These are phyloP conservation scores for Mycena sanguinolenta DNA, from an alignment of 768 basidiomycete species.

Conservation along the genomic window DNA sequence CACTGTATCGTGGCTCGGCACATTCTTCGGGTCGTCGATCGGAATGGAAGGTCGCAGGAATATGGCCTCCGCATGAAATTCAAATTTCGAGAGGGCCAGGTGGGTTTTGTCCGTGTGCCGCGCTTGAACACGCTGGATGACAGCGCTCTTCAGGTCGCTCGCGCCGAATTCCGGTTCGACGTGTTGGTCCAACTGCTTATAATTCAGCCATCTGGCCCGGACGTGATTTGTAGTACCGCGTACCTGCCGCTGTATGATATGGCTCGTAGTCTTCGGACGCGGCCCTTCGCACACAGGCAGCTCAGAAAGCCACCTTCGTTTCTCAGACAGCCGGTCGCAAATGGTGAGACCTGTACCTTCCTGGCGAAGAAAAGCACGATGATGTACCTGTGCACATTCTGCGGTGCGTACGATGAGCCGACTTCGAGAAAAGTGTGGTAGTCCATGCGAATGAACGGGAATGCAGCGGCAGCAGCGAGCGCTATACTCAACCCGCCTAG, in stretches of 20 bases:
- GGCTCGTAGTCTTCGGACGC: slow-evolving; percentile 27
- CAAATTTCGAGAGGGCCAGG: slow-evolving; percentile 31
- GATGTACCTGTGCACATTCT: slow-evolving; percentile 30
- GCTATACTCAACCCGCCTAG: background rate
- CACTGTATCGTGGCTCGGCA: slow-evolving; percentile 36
- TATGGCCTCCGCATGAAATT: slow-evolving; percentile 32
- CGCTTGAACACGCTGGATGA: slow-evolving; percentile 28
- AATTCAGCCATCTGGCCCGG: too few species aligned
- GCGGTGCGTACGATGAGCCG: slow-evolving; percentile 33
- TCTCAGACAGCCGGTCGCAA: slow-evolving; percentile 32
- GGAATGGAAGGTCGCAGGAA: slow-evolving; percentile 29
- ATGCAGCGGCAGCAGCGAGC: slow-evolving; percentile 17
- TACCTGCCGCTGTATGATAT: slow-evolving; percentile 34
- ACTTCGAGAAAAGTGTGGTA: slow-evolving; percentile 27
- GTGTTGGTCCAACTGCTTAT: slow-evolving; percentile 20
- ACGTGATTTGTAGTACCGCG: too few species aligned
- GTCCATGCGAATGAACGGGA: slow-evolving; percentile 30
- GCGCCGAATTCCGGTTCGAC: slow-evolving; percentile 19
- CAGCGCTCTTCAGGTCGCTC: slow-evolving; percentile 2
- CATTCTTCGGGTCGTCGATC: slow-evolving; percentile 31
- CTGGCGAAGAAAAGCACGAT: slow-evolving; percentile 32
- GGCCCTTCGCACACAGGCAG: slow-evolving; percentile 22
- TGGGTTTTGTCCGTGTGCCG: slow-evolving; percentile 32
- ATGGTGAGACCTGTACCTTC: slow-evolving; percentile 21
- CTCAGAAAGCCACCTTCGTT: slow-evolving; percentile 25